phyloP scores from a whole-genome alignment of 768 basidiomycete species.

The Trametes punicea region DNA sequence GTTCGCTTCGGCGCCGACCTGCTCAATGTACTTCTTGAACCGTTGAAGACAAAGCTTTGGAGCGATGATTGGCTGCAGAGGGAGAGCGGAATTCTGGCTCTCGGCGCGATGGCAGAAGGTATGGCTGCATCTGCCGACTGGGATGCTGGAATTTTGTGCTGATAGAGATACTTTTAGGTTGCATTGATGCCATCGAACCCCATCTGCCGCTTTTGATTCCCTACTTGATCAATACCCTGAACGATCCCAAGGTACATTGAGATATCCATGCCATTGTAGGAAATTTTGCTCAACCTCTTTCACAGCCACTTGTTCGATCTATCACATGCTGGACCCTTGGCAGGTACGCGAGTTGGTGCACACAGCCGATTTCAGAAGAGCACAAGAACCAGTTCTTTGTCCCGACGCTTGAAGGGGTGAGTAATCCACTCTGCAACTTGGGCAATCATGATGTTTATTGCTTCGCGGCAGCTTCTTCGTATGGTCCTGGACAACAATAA shows the following conservation, averaged over 20 bases:
- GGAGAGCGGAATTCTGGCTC: conserved; percentile 92
- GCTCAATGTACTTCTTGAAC: conserved; percentile 82
- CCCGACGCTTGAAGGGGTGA: conserved; percentile 96
- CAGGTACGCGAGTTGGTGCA: conserved; percentile 96
- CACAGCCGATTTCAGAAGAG: conserved; percentile 77
- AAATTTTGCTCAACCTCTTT: conserved; percentile 1
- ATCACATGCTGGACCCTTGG: conserved; percentile 99
- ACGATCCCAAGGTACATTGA: conserved; percentile 78
- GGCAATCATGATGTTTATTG: neutral
- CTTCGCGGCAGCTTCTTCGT: conserved; percentile 70
- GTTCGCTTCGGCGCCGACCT: conserved; percentile 90
- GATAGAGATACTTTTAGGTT: conserved; percentile 52
- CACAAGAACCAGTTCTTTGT: conserved; percentile 91
- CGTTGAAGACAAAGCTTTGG: conserved; percentile 92
- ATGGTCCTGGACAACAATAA: conserved; percentile 99
- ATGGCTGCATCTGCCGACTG: conserved; percentile 22
- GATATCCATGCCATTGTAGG: neutral
- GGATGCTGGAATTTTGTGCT: neutral
- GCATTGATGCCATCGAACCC: conserved; percentile 92
- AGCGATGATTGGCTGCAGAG: conserved; percentile 89
- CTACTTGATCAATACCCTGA: conserved; percentile 86
- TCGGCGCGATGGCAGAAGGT: conserved; percentile 99
- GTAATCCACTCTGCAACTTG: conserved; percentile 28
- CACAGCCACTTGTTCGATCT: conserved; percentile 90
- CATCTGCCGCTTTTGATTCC: conserved; percentile 93